phyloP scores from a whole-genome alignment of 2,329 filamentous ascomycete genomes.

The Drechslera avenae region DNA sequence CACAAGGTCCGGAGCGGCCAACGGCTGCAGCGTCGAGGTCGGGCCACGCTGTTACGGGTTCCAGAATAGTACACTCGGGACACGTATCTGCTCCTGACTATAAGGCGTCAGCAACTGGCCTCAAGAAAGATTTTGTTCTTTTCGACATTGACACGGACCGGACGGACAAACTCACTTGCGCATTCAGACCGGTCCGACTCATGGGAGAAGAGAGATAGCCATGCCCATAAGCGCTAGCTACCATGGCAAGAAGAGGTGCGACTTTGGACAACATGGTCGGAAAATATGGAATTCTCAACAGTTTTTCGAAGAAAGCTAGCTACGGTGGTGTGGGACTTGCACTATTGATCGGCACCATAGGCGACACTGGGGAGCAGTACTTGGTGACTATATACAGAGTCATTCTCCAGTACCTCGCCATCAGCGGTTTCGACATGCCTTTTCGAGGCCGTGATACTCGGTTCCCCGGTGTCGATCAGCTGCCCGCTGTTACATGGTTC shows the following conservation, averaged over 20 bases:
- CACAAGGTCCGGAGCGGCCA: slow-evolving; percentile 41
- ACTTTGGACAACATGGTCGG: slow-evolving; percentile 27
- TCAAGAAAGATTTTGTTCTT: too few relatives aligned
- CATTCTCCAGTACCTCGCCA: neutral
- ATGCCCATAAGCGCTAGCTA: slow-evolving; percentile 31
- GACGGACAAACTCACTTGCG: slow-evolving; percentile 22
- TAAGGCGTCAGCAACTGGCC: neutral
- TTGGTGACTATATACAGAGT: slow-evolving; percentile 4
- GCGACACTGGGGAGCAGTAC: neutral
- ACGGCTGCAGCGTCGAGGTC: slow-evolving; percentile 35
- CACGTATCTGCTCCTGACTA: slow-evolving; percentile 39
- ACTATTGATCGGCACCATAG: neutral
- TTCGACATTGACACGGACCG: too few relatives aligned
- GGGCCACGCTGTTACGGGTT: slow-evolving; percentile 43
- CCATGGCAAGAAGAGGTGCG: slow-evolving; percentile 26
- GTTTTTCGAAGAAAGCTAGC: neutral
- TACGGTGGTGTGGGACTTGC: neutral
- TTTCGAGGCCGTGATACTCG: neutral
- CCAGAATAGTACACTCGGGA: slow-evolving; percentile 44
- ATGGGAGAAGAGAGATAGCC: slow-evolving; percentile 41
- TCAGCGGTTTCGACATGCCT: neutral
- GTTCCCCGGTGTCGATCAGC: neutral
- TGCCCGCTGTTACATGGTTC: neutral
- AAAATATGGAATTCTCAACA: neutral
- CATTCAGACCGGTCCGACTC: slow-evolving; percentile 43